Evolutionary conservation across 345 rosid species (phyloP).

Genomic region (Schrenkiella parvula): DNA sequence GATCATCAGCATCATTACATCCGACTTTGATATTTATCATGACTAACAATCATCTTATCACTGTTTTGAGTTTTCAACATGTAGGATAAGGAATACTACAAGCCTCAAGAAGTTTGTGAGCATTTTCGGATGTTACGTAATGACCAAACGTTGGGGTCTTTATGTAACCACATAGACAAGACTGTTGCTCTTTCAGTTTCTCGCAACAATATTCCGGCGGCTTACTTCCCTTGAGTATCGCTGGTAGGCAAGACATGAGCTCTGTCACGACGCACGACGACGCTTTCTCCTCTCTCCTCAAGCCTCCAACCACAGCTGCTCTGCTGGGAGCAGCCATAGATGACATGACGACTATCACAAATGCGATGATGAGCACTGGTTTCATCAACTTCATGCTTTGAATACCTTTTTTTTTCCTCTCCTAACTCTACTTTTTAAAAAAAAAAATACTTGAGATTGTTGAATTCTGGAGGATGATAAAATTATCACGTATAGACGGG

Average conservation of each 20-base stretch:
- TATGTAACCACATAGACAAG: slow-evolving; percentile 56
- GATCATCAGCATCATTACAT: neutral
- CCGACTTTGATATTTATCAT: neutral
- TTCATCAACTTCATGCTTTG: neutral
- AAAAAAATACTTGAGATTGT: too few species aligned
- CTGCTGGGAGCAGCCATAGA: neutral
- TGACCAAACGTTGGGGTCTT: slow-evolving; percentile 37
- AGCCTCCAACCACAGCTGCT: neutral
- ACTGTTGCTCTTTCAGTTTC: slow-evolving; percentile 46
- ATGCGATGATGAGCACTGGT: neutral
- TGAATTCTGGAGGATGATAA: too few species aligned
- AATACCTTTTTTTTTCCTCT: too few species aligned
- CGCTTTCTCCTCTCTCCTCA: neutral
- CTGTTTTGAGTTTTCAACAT: slow-evolving; percentile 24
- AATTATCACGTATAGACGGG: too few species aligned
- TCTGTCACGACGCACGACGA: slow-evolving; percentile 39
- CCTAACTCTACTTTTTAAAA: too few species aligned
- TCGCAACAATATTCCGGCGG: slow-evolving; percentile 43
- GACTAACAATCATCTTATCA: too few species aligned
- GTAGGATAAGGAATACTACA: slow-evolving; percentile 46
- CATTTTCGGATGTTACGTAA: slow-evolving; percentile 40
- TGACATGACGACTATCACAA: neutral
- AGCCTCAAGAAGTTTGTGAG: slow-evolving; percentile 17
- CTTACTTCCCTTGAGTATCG: slow-evolving; percentile 21
- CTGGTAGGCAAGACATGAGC: slow-evolving; percentile 42